Base-by-base conservation (phyloP, 257 asterid species). In the Penstemon davidsonii region DNA sequence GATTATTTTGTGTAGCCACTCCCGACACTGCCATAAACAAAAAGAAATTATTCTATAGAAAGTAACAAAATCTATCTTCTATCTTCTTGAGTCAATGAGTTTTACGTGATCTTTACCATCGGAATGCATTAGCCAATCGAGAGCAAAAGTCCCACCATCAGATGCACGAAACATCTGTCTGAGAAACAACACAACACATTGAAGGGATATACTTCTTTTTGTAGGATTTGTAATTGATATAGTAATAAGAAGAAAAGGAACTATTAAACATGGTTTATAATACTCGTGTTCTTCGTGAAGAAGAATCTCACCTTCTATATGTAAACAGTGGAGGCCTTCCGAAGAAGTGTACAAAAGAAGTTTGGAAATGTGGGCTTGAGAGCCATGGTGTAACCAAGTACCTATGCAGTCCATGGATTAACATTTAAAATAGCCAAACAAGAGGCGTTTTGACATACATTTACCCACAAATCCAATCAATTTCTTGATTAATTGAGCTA, bases 121-220 rank as follows among this genome's bases (percentile, higher is more conserved):
- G 62, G 82, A 76, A 64, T 76, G 82, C 78, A 80, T 59, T 66
- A 88, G 81, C 92, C 96, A 86, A 72, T 88, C 92, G 79, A 88
- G 75, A 71, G 96, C 92, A 67, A 88, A 75, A 54, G 77, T 81
- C 69, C 96, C 96, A 59, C 88, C 96, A 65, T 86, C 96, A 52
- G 86, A 72, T 70, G 90, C 83, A 68, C 75, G 81, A 79, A 75
- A 85, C 84, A 86, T 77, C 73, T 88, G 80, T 68, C 96, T 88
- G 87, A 66, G 72, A 80, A 58, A 44, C 68, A 79, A 18, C 51
- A 25, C 63, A n/a, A 56, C 40, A 61, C 50, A 75, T 77, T 56
- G 77, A 64, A 70, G 43, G 8, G 68, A 42, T 15, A 55, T 43
- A 49, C 9, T 66, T 55, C 18, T 40, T n/a, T 51, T 64, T 18